A percentile compares a stretch with the other conserved stretches of the same genome.
phyloP scores from a whole-genome alignment of 2,329 filamentous ascomycete species.

The Penicillium sp. region DNA sequence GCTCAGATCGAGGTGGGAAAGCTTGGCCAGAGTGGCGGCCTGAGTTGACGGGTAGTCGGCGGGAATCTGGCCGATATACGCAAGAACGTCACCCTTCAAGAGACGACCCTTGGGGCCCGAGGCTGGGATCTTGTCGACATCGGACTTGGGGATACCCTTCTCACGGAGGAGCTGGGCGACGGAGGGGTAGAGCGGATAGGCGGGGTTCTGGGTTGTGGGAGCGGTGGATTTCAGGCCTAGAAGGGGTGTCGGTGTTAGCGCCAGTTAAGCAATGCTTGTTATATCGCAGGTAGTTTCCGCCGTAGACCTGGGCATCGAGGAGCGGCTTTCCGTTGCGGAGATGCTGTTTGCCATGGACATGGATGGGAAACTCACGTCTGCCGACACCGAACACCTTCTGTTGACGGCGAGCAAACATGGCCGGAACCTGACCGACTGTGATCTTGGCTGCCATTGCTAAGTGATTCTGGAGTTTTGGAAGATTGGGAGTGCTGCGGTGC shows the following conservation, averaged over 20 bases:
- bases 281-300: not conserved
- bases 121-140: constrained; percentile 76
- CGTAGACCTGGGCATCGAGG: not conserved
- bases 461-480: constrained; percentile 5
- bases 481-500: constrained; percentile 11
- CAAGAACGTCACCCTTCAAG: constrained; percentile 92
- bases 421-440: constrained; percentile 33
- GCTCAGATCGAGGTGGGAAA: constrained; percentile 83
- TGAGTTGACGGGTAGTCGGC: constrained; percentile 68
- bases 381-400: constrained; percentile 28
- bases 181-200: constrained; percentile 64
- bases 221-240: constrained; percentile 39
- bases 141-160: constrained; percentile 71
- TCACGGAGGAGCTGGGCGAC: constrained; percentile 77
- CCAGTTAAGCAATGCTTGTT: not conserved
- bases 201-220: constrained; percentile 41
- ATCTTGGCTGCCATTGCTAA: constrained; percentile 36
- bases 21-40: constrained; percentile 68
- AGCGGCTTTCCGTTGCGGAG: not conserved
- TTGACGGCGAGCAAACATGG: constrained; percentile 37
- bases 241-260: constrained; percentile 3
- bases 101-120: constrained; percentile 85
- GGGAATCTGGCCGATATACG: constrained; percentile 77
- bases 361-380: constrained; percentile 34
- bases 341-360: not conserved